Base-by-base conservation (phyloP, 2,329 filamentous ascomycete species). In the Bipolaris zeicola region DNA sequence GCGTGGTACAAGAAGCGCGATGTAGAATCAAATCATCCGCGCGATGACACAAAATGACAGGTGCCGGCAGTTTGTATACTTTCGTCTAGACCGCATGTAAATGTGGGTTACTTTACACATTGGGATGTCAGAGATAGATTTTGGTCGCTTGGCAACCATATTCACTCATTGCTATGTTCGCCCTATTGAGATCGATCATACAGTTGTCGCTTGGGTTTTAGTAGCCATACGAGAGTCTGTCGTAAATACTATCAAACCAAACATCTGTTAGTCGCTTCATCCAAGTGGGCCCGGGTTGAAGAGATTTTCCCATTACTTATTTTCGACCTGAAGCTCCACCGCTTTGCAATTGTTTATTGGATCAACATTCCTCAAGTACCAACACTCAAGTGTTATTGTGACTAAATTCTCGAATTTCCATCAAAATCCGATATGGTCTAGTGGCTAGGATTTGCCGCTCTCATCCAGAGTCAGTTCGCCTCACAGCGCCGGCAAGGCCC, bases 1-100 rank as follows among this genome's bases (percentile, higher is more conserved):
- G 63, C 62, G 28, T 71, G 64, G 66, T 64, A 64, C 49, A 74
- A 64, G 56, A 63, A 57, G 46, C 56, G 56, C 2, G 44, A 42
- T 16, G 39, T 50, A 18, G 24, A 33, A 43, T 6, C 28, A 3
- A 39, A 36, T 11, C 38, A 14, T 20, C 10, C 24, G 20, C 28
- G 41, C 11, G 26, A 44, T 38, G 44, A 55, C 18, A 22, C 13
- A 6, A 31, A 51, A 11, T 55, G 36, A 49, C 28, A 31, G 28
- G 28, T 31, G 20, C 10, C 6, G 34, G 5, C 5, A 3, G 10
- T 33, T 22, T 28, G 10, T 45, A 4, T 14, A 11, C 47, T 50
- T 55, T 38, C 4, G 6, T 36, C 18, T 6, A 13, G 14, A 16
- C 5, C 34, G 18, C 28, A n/a, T 44, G 44, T 6, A 5, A 20